These are phyloP conservation scores for Ceratobasidium sp. DNA, from an alignment of 1,284 basidiomycete species.

Conservation along the genomic window DNA sequence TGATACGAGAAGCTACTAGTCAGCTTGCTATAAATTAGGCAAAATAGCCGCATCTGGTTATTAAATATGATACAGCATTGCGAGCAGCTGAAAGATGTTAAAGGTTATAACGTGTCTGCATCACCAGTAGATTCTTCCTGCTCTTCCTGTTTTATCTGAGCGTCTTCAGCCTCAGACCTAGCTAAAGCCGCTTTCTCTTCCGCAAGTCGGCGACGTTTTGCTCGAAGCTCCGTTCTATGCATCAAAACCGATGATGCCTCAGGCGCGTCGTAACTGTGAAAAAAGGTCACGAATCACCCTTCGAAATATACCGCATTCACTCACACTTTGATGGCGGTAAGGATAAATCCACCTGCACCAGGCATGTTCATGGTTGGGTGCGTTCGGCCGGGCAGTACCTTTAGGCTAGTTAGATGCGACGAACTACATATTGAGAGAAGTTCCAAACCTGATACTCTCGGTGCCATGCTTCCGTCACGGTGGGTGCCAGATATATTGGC, in stretches of 20 bases:
- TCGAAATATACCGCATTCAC: conserved; percentile 53
- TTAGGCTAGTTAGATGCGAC: conserved; percentile 10
- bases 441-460: conserved; percentile 83
- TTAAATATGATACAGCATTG: too few relatives aligned
- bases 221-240: conserved; percentile 41
- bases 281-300: conserved; percentile 23
- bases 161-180: conserved; percentile 2
- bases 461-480: conserved; percentile 89
- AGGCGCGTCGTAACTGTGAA: conserved; percentile 73
- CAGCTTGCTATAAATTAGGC: too few relatives aligned
- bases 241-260: conserved; percentile 65
- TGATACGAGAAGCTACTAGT: too few relatives aligned
- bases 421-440: neutral
- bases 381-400: conserved; percentile 92
- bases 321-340: conserved; percentile 89
- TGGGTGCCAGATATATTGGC: conserved; percentile 81
- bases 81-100: neutral
- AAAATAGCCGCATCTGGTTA: too few relatives aligned
- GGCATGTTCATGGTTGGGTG: conserved; percentile 96
- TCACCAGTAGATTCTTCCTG: neutral
- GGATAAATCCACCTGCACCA: conserved; percentile 89
- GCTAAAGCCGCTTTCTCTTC: conserved; percentile 22
- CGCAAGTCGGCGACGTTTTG: conserved; percentile 31
- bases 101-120: neutral
- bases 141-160: neutral